phyloP scores from a whole-genome alignment of 2,329 filamentous ascomycete species.

The Thielaviopsis punctulata region DNA sequence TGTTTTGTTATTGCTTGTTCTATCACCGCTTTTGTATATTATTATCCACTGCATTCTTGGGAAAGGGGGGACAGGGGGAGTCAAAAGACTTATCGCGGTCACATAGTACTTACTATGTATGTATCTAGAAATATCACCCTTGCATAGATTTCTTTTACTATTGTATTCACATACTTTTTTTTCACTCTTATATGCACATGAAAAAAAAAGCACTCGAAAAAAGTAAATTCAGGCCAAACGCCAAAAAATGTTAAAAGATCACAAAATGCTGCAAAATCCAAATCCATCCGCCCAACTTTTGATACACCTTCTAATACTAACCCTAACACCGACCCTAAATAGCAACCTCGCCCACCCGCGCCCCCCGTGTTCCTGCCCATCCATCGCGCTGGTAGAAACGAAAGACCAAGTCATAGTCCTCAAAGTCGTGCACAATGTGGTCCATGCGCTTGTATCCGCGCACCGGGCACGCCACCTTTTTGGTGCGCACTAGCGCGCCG shows the following conservation, averaged over 20 bases:
- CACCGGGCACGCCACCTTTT: constrained; percentile 35
- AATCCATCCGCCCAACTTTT: neutral
- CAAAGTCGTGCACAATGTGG: constrained; percentile 90
- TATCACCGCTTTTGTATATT: neutral
- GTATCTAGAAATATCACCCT: neutral
- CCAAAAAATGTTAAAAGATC: neutral
- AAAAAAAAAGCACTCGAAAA: no score
- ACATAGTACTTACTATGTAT: no score
- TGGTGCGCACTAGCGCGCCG: constrained; percentile 21
- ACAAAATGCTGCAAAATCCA: neutral
- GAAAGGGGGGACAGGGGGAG: no score
- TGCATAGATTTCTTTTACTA: neutral
- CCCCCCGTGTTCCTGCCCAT: constrained; percentile 39
- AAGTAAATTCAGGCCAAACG: constrained; percentile 1
- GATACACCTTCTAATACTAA: neutral
- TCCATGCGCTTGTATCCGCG: constrained; percentile 78
- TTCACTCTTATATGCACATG: neutral
- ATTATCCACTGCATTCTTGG: neutral
- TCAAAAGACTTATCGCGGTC: no score
- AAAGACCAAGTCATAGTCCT: constrained; percentile 94
- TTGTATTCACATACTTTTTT: neutral
- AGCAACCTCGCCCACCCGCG: constrained; percentile 34
- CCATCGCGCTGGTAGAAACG: constrained; percentile 87
- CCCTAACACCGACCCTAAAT: no score
- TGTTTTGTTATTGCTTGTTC: neutral